phyloP scores from a whole-genome alignment of 2,329 filamentous ascomycete genomes.

The Myriosclerotinia scirpicola region DNA sequence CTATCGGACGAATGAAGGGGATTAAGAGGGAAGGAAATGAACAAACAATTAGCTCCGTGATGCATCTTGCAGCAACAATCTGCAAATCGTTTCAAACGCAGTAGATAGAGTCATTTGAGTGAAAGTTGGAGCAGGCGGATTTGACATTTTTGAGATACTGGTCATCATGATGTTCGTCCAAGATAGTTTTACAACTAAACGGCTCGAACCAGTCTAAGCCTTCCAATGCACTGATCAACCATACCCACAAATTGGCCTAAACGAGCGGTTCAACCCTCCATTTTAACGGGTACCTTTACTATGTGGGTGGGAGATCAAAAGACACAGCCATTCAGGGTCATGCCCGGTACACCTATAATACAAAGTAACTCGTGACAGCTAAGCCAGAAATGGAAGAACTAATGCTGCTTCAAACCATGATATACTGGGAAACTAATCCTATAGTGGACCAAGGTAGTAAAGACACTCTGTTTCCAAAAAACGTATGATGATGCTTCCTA shows the following conservation, averaged over 20 bases:
- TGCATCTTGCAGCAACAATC: neutral
- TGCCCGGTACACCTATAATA: neutral
- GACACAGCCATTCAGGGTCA: neutral
- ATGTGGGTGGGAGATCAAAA: neutral
- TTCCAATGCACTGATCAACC: constrained; percentile 21
- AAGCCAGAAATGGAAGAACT: constrained; percentile 18
- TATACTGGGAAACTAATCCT: neutral
- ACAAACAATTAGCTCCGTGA: neutral
- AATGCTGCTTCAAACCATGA: neutral
- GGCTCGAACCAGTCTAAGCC: constrained; percentile 15
- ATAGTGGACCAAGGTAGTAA: neutral
- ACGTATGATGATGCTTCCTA: neutral
- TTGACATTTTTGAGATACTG: neutral
- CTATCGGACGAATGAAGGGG: neutral
- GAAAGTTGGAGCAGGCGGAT: neutral
- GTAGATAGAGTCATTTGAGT: neutral
- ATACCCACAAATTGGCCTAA: constrained; percentile 12
- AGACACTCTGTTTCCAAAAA: constrained; percentile 9
- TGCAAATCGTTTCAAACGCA: constrained; percentile 1
- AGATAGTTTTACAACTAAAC: neutral
- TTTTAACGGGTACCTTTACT: constrained; percentile 15
- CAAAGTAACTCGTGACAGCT: constrained; percentile 5
- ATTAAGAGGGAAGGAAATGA: neutral
- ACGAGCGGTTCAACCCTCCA: neutral
- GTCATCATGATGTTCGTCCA: neutral